A percentile compares a stretch with the other conserved stretches of the same genome.
Conservation (phyloP, 805 yeast species). For the Teunomyces pallodes region DNA sequence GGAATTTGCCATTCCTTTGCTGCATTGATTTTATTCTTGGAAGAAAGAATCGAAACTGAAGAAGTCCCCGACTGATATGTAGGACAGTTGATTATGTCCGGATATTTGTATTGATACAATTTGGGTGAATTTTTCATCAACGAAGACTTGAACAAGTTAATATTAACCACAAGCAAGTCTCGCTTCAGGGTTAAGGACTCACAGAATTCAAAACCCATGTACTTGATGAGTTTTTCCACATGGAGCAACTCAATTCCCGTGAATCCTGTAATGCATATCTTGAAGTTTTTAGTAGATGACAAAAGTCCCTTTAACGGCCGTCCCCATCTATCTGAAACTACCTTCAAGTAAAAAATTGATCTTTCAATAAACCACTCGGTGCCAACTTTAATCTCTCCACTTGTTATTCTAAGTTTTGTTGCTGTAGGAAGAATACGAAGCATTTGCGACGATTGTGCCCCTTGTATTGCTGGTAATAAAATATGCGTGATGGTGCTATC, state of each 20-base stretch:
- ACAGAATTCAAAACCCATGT: slow-evolving; percentile 51
- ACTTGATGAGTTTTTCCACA: slow-evolving; percentile 56
- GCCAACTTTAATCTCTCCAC: slow-evolving; percentile 32
- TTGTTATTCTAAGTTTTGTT: slow-evolving; percentile 21
- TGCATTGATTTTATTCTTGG: slow-evolving; percentile 55
- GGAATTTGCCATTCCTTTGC: slow-evolving; percentile 59
- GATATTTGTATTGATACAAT: slow-evolving; percentile 35
- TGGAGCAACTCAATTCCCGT: slow-evolving; percentile 75
- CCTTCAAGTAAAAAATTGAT: slow-evolving; percentile 53
- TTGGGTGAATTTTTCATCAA: slow-evolving; percentile 39
- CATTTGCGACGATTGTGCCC: slow-evolving; percentile 25
- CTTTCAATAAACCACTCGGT: slow-evolving; percentile 86
- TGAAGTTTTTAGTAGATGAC: slow-evolving; percentile 20
- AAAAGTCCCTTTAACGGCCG: slow-evolving; percentile 43
- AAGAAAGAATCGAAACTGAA: slow-evolving; percentile 38
- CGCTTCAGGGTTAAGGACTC: slow-evolving; percentile 49
- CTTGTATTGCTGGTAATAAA: slow-evolving; percentile 29
- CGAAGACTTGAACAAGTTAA: slow-evolving; percentile 42
- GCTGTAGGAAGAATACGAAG: slow-evolving; percentile 23
- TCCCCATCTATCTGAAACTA: slow-evolving; percentile 61
- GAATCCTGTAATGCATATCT: slow-evolving; percentile 67
- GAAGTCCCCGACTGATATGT: slow-evolving; percentile 29
- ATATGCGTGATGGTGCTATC: slow-evolving; percentile 30
- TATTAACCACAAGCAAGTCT: slow-evolving; percentile 57
- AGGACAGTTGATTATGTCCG: slow-evolving; percentile 35